A percentile compares a stretch with the other conserved stretches of the same genome.
Evolutionary conservation across 176 grass and related monocot species (phyloP).

Genomic region (Raddia guianensis): DNA sequence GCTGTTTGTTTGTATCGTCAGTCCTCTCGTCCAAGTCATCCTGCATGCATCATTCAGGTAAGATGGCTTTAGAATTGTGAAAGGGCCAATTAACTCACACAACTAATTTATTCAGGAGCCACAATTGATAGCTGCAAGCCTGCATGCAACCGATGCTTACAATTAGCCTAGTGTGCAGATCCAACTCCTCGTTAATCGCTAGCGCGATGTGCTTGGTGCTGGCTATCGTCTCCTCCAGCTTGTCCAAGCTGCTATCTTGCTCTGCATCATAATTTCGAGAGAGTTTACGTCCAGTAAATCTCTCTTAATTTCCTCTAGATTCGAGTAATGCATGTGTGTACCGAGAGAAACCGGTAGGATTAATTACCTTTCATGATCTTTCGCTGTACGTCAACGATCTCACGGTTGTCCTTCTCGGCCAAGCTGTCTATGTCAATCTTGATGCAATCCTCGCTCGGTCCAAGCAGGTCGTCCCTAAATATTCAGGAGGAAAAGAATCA

Average conservation of each 20-base stretch:
- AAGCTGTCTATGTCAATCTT: slow-evolving; percentile 53
- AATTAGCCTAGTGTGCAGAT: slow-evolving; percentile 72
- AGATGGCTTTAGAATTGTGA: not conserved
- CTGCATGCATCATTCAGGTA: slow-evolving; percentile 29
- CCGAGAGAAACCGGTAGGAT: not conserved
- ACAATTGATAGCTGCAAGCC: too few relatives aligned
- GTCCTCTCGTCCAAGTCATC: too few relatives aligned
- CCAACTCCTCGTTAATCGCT: slow-evolving; percentile 75
- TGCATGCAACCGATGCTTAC: slow-evolving; percentile 40
- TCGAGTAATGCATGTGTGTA: too few relatives aligned
- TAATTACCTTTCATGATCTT: slow-evolving; percentile 71
- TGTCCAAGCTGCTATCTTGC: slow-evolving; percentile 64
- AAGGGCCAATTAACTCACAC: not conserved
- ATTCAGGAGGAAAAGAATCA: not conserved
- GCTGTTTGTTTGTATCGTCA: too few relatives aligned
- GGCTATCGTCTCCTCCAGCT: slow-evolving; percentile 51
- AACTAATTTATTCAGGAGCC: not conserved
- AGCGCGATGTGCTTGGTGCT: slow-evolving; percentile 85
- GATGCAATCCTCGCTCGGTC: slow-evolving; percentile 37
- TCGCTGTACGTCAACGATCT: slow-evolving; percentile 62
- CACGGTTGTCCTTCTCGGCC: slow-evolving; percentile 57
- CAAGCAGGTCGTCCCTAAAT: slow-evolving; percentile 53
- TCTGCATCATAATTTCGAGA: slow-evolving; percentile 39
- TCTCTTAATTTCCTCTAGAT: too few relatives aligned
- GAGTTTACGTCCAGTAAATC: too few relatives aligned